Evolutionary conservation across 1,284 basidiomycete species (phyloP), one percentile per base, ranked within the genome.

Genomic region (Megacollybia platyphylla): DNA sequence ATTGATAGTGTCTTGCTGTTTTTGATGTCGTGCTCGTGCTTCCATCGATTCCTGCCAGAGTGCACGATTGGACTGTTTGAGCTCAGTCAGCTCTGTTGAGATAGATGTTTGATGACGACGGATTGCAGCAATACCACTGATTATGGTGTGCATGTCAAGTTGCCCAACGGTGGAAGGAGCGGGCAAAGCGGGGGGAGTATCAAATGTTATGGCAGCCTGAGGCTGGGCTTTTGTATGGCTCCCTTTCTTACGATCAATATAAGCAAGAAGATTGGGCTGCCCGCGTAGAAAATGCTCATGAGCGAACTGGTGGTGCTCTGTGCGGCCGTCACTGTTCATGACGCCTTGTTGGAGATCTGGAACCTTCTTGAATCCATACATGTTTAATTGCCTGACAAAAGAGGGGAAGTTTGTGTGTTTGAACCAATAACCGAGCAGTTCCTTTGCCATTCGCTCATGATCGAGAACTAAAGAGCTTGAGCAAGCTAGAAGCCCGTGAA

Each of bases 1-100:
- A 57, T 96, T 92, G 56, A 97, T 92, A n/a, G 91, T 97, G 59
- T 97, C 93, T 54, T 96, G 87, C 52, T 96, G 91, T 54, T 88
- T 89, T 54, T 89, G 81, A 54, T 92, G 82, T 45, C 83, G 74
- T 51, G 85, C 78, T 7, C 87, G 66, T 3, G 87, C 79, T 31
- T 81, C 71, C 50, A 92, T 65, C 0, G 90, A 84, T 55, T 98
- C 92, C 55, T 91, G 81, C 93, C 94, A 98, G 4, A 98, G 63
- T 32, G 84, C 69, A 52, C 92, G 81, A 57, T 97, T 97, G 7
- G 84, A 87, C 42, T 73, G 71, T 61, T 94, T 93, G 18, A 98
- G 67, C 31, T 90, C 86, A 50, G 86, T 86, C 42, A 98, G 66
- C 50, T 97, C 92, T 2, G 81, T 68, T 7, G 87, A 87, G 50